Evolutionary conservation across 2,329 filamentous ascomycete species (phyloP), one percentile per base, ranked within the genome.

Genomic region (Podosphaera xanthii): DNA sequence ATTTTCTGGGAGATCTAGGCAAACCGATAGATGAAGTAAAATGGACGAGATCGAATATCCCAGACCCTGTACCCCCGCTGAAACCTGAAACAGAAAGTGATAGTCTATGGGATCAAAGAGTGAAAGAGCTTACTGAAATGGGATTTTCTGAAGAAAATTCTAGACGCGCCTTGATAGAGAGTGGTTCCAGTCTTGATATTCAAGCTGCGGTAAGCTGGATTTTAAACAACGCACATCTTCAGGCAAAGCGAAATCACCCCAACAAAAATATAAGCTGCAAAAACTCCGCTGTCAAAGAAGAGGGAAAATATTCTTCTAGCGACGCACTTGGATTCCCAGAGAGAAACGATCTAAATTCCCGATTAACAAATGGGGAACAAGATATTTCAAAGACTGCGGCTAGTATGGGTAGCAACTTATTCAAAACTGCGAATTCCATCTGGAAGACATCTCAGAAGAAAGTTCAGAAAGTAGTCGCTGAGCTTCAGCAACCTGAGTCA

Each of bases 361-460:
- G 73, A 60, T 81, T 82, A 1, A 78, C 79, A 8, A 72, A 72
- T 50, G 74, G 70, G 6, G 86, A 89, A 1, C 81, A 76, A 58
- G 91, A 96, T 65, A 76, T 94, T 59, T 76, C 87, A 14, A 88
- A 91, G 67, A 78, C 84, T 50, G 91, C 91, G 2, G 82, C 87
- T 4, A 85, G 90, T 40, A 77, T 97, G 67, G 87, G 92, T 0
- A 87, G 75, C 52, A 94, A 79, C 62, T 72, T 98, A 10, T 82
- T 97, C 70, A 98, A 98, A 70, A 92, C 90, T 2, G 92, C 92
- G 1, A 94, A 94, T 64, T 91, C 87, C 0, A 73, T 97, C 0
- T 98, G 92, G 92, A 98, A 95, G 69, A 87, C 86, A 2, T 83
- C 91, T 0, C 87, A 90, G 68, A 98, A 95, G 71, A 90, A 87